Evolutionary conservation across 2,329 filamentous ascomycete species (phyloP).

Genomic region (Cadophora sp.): DNA sequence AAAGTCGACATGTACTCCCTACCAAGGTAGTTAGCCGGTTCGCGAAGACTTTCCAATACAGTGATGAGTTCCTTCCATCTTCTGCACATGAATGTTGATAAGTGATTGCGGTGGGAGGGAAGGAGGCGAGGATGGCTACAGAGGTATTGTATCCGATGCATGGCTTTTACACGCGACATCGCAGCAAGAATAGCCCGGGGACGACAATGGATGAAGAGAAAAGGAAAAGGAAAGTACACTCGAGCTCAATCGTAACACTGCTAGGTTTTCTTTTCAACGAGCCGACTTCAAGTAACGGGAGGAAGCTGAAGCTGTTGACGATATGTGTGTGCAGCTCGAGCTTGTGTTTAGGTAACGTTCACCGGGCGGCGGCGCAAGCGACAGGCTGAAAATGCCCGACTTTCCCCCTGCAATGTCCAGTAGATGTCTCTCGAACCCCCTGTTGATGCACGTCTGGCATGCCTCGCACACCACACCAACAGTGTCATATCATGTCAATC

Average conservation of each 20-base stretch:
- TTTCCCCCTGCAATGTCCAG: neutral
- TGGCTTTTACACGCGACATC: neutral
- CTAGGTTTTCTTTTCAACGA: neutral
- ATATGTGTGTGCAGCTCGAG: neutral
- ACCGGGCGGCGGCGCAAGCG: neutral
- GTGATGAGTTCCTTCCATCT: neutral
- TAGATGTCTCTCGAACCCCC: neutral
- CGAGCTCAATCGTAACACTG: neutral
- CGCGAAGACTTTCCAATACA: neutral
- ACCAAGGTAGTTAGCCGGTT: too few relatives aligned
- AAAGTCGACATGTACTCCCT: neutral
- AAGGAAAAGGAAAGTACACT: neutral
- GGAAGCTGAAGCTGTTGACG: neutral
- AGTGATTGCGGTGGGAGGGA: neutral
- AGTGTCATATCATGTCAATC: neutral
- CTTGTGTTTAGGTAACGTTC: neutral
- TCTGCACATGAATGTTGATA: neutral
- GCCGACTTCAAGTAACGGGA: neutral
- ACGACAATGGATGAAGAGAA: neutral
- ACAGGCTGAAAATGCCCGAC: slow-evolving; percentile 10
- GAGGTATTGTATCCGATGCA: neutral
- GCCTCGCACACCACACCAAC: neutral
- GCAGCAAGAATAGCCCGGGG: neutral
- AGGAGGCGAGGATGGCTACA: neutral
- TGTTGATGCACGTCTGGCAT: slow-evolving; percentile 4